Evolutionary conservation across 768 basidiomycete genomes (phyloP).

Genomic region (Dentipellis fragilis): DNA sequence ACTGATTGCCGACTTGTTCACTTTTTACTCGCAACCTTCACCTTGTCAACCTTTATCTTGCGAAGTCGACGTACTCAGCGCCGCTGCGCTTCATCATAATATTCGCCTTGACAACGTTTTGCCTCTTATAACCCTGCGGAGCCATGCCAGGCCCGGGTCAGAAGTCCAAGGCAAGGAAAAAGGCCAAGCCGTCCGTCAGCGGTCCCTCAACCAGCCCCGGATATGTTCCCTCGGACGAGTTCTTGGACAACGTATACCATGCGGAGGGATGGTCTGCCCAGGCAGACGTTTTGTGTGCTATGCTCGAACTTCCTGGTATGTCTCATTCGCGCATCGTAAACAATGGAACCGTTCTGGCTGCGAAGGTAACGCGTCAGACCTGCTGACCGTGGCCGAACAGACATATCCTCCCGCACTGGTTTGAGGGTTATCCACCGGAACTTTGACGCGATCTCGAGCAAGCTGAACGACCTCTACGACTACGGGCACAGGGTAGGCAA

Average conservation of each 20-base stretch:
- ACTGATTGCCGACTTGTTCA: no score
- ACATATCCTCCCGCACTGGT: slow-evolving; percentile 44
- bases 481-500: slow-evolving; percentile 33
- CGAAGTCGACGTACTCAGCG: no score
- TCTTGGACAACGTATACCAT: slow-evolving; percentile 35
- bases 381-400: slow-evolving; percentile 20
- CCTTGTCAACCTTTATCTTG: no score
- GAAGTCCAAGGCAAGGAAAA: neutral
- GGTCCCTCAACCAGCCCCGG: neutral
- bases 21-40: no score
- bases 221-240: neutral
- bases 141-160: neutral
- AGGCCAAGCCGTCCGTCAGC: neutral
- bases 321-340: neutral
- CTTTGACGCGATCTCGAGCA: slow-evolving; percentile 41
- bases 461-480: slow-evolving; percentile 40
- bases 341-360: no score
- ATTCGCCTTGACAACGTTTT: no score
- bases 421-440: slow-evolving; percentile 53
- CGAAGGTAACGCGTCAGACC: no score
- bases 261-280: slow-evolving; percentile 39
- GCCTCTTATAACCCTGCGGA: no score
- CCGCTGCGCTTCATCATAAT: no score
- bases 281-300: slow-evolving; percentile 36
- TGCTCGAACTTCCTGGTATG: slow-evolving; percentile 47